Evolutionary conservation across 225 moss, liverwort and hornwort genomes (phyloP).

Genomic region (Polytrichum formosum): DNA sequence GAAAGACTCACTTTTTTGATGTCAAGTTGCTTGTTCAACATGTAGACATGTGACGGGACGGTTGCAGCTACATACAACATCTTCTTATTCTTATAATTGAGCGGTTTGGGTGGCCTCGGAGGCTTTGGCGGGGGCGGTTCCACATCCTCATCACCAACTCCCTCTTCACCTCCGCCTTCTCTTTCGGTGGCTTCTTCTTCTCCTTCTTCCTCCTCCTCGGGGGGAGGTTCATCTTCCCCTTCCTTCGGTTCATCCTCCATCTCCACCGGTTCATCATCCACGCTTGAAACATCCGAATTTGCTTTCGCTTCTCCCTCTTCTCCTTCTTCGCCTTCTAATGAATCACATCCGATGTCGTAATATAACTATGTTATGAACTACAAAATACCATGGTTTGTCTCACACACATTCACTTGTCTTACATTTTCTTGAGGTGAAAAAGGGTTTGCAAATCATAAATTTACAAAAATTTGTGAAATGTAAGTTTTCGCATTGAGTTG

Average conservation of each 20-base stretch:
- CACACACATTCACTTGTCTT: too few species aligned
- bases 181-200: neutral
- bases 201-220: neutral
- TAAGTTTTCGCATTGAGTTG: too few species aligned
- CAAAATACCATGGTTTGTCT: too few species aligned
- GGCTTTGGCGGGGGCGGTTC: constrained; percentile 33
- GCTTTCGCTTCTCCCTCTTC: constrained; percentile 17
- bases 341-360: constrained; percentile 6
- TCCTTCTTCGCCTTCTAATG: constrained; percentile 28
- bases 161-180: constrained; percentile 2
- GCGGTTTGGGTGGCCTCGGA: constrained; percentile 57
- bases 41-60: constrained; percentile 44
- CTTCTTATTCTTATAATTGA: constrained; percentile 63
- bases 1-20: constrained; percentile 28
- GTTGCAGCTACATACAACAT: constrained; percentile 59
- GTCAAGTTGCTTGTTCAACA: constrained; percentile 68
- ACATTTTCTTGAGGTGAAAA: too few species aligned
- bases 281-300: constrained; percentile 35
- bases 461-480: too few species aligned
- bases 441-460: too few species aligned
- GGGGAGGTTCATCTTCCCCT: constrained; percentile 3
- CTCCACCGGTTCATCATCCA: constrained; percentile 35
- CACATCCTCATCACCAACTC: constrained; percentile 7
- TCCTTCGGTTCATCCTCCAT: constrained; percentile 14
- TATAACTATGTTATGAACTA: neutral